A percentile compares a stretch with the other conserved stretches of the same genome.
phyloP scores from a whole-genome alignment of 1,284 basidiomycete species.

The Cutaneotrichosporon dermatis region DNA sequence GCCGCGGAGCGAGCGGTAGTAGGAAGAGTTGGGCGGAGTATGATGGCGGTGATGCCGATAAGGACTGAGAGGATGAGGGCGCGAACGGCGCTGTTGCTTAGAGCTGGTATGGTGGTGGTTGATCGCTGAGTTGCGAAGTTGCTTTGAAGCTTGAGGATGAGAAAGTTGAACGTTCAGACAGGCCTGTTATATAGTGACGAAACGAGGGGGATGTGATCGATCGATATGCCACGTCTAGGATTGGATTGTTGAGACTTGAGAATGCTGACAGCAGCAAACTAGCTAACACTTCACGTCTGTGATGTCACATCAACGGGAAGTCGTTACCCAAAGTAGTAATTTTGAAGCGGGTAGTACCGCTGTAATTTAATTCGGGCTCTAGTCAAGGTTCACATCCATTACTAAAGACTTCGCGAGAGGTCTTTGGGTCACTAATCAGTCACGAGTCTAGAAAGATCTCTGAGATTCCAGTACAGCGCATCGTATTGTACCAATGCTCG shows the following conservation, averaged over 20 bases:
- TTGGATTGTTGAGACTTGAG: not conserved
- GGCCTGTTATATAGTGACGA: not conserved
- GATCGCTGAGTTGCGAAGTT: not conserved
- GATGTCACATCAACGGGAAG: slow-evolving; percentile 2
- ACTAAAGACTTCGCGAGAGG: no score
- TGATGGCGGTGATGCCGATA: slow-evolving; percentile 17
- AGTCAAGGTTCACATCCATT: no score
- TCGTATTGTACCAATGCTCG: no score
- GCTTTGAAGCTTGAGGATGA: not conserved
- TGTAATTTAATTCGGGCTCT: no score
- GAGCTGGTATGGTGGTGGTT: slow-evolving; percentile 5
- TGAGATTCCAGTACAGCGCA: no score
- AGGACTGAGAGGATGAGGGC: slow-evolving; percentile 4
- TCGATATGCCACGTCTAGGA: no score
- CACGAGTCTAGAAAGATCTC: no score
- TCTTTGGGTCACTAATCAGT: no score
- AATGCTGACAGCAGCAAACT: not conserved
- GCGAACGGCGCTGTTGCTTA: not conserved
- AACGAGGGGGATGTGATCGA: no score
- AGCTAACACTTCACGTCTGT: not conserved
- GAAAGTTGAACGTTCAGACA: not conserved
- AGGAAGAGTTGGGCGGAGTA: slow-evolving; percentile 10
- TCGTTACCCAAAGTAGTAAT: not conserved
- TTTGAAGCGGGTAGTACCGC: not conserved
- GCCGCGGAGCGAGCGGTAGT: slow-evolving; percentile 7